A percentile compares a stretch with the other conserved stretches of the same genome.
Conservation (phyloP, 2,329 filamentous ascomycete species). For the Cordyceps tenuipes region DNA sequence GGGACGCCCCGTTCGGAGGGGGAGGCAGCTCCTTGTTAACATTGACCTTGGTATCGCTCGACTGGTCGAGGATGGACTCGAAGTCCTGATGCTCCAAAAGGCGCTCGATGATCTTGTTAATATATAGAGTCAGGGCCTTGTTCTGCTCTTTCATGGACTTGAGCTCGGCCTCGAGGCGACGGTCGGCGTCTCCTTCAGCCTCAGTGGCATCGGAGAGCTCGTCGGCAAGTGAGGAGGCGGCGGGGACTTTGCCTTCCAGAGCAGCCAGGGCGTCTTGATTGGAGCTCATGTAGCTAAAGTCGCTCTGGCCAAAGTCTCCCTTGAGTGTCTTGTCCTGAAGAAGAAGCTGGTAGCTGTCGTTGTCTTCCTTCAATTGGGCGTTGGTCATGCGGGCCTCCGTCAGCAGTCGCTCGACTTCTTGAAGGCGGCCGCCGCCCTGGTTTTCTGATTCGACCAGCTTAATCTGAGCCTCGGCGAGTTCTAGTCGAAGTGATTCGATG, state of each 20-base stretch:
- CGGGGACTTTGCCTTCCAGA: slow-evolving; percentile 45
- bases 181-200: slow-evolving; percentile 51
- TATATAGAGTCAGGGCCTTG: slow-evolving; percentile 93
- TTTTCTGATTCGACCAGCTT: slow-evolving; percentile 94
- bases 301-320: slow-evolving; percentile 77
- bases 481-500: slow-evolving; percentile 84
- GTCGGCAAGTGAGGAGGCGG: slow-evolving; percentile 65
- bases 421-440: slow-evolving; percentile 75
- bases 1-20: slow-evolving; percentile 44
- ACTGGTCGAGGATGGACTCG: slow-evolving; percentile 83
- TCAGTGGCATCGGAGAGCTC: slow-evolving; percentile 68
- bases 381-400: slow-evolving; percentile 94
- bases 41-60: slow-evolving; percentile 47
- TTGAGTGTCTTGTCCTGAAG: slow-evolving; percentile 93
- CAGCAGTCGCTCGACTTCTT: slow-evolving; percentile 82
- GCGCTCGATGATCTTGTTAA: slow-evolving; percentile 97
- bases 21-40: slow-evolving; percentile 80
- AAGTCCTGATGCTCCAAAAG: slow-evolving; percentile 91
- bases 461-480: slow-evolving; percentile 90
- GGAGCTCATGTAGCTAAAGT: slow-evolving; percentile 64
- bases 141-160: slow-evolving; percentile 84
- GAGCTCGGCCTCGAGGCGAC: slow-evolving; percentile 68
- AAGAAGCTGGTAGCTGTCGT: slow-evolving; percentile 93
- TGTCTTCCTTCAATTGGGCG: slow-evolving; percentile 93
- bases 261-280: slow-evolving; percentile 59